Evolutionary conservation across 192 early-diverging fungal genomes (phyloP).

Genomic region (Coemansia biformis): DNA sequence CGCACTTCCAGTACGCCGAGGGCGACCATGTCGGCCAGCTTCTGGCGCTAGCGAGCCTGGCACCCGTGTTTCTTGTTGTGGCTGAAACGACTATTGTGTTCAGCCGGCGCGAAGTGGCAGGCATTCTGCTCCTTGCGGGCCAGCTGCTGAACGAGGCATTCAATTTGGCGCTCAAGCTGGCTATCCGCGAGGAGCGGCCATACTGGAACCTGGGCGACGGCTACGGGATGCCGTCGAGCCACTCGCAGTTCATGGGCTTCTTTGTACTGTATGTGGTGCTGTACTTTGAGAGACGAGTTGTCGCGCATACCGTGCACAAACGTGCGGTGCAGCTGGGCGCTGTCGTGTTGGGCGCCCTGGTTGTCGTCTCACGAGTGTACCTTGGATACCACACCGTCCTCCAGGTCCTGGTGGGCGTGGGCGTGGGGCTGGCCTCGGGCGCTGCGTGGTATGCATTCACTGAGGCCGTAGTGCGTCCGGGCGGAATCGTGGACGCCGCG

Average conservation of each 20-base stretch:
- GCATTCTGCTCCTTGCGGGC: constrained; percentile 23
- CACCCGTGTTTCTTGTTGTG: constrained; percentile 46
- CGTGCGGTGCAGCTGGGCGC: constrained; percentile 18
- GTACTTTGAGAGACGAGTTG: constrained; percentile 18
- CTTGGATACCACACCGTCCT: constrained; percentile 32
- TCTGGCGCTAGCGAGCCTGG: constrained; percentile 35
- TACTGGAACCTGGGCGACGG: constrained; percentile 38
- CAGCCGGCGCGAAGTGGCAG: constrained; percentile 38
- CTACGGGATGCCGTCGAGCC: constrained; percentile 51
- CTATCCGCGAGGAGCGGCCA: constrained; percentile 28
- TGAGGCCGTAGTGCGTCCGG: constrained; percentile 13
- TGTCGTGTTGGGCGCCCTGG: constrained; percentile 10
- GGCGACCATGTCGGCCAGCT: constrained; percentile 35
- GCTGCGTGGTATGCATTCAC: constrained; percentile 20
- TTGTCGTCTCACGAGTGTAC: constrained; percentile 35
- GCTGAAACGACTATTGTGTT: constrained; percentile 39
- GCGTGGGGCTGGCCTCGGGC: constrained; percentile 17
- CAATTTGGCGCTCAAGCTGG: constrained; percentile 26
- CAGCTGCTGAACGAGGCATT: constrained; percentile 43
- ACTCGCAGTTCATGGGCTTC: constrained; percentile 50
- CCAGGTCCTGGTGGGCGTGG: constrained; percentile 26
- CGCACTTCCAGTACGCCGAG: constrained; percentile 44
- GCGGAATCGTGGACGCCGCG: constrained; percentile 3
- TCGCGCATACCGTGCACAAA: constrained; percentile 8
- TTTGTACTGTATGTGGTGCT: constrained; percentile 21